Percentiles rank a stretch among this genome's conserved stretches.
These are phyloP conservation scores for Xylariaceae sp. DNA, from an alignment of 2,329 filamentous ascomycete species.

Conservation along the genomic window DNA sequence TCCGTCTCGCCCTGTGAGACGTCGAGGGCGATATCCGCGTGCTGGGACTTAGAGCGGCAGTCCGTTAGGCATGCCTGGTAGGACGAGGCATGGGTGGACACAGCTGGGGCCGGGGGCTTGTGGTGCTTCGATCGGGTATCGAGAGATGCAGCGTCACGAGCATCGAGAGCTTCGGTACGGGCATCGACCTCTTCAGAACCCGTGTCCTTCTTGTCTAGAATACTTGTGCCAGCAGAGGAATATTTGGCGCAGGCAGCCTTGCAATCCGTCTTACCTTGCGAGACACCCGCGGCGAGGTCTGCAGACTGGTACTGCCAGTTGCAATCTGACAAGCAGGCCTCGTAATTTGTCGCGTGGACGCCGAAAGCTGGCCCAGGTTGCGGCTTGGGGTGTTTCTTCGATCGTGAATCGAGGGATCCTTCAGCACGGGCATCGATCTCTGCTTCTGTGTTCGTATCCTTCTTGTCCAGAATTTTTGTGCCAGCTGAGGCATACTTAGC, in stretches of 20 bases:
- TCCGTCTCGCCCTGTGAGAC: not conserved
- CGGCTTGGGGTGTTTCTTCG: too few relatives aligned
- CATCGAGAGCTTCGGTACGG: too few relatives aligned
- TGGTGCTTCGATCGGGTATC: not conserved
- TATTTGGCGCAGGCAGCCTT: not conserved
- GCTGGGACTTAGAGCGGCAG: constrained; percentile 1
- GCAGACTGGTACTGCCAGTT: not conserved
- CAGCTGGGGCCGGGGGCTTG: not conserved
- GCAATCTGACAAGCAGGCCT: constrained; percentile 7
- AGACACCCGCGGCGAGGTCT: constrained; percentile 1
- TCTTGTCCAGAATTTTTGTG: not conserved
- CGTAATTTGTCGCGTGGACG: not conserved
- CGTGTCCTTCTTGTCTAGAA: constrained; percentile 1
- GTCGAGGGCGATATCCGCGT: not conserved
- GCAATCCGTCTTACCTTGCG: constrained; percentile 5
- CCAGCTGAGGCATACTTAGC: not conserved
- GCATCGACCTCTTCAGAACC: too few relatives aligned
- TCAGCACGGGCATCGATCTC: not conserved
- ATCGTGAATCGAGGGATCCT: not conserved
- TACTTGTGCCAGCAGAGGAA: not conserved
- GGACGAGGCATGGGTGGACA: not conserved
- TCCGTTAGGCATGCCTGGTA: constrained; percentile 13
- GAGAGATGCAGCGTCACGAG: not conserved
- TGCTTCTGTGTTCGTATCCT: too few relatives aligned
- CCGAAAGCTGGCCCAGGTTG: not conserved